These are phyloP conservation scores for Hydnomerulius pinastri DNA, from an alignment of 768 basidiomycete species.

Conservation along the genomic window DNA sequence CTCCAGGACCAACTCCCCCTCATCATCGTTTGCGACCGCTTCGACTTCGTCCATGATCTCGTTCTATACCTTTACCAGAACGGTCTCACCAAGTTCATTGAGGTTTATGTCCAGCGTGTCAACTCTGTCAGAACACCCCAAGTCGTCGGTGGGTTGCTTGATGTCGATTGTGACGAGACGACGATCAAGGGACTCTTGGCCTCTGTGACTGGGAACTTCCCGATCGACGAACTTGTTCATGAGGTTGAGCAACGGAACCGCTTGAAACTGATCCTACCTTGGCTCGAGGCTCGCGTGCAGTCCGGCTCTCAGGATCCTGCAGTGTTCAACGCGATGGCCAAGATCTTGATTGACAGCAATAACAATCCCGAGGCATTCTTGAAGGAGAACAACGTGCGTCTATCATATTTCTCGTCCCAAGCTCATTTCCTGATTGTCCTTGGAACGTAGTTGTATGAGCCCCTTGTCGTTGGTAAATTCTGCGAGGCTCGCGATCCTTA, in stretches of 20 bases:
- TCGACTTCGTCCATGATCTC: conserved; percentile 99
- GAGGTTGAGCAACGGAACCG: conserved; percentile 97
- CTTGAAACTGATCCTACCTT: conserved; percentile 94
- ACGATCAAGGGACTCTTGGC: conserved; percentile 94
- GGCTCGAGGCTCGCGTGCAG: conserved; percentile 92
- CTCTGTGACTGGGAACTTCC: conserved; percentile 95
- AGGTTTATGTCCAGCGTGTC: conserved; percentile 99
- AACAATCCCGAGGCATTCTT: conserved; percentile 97
- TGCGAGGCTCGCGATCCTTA: conserved; percentile 99
- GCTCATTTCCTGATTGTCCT: conserved; percentile 10
- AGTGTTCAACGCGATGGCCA: conserved; percentile 96
- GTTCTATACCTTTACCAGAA: conserved; percentile 99
- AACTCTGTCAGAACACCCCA: conserved; percentile 97
- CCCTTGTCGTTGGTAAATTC: conserved; percentile 96
- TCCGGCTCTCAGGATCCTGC: conserved; percentile 93
- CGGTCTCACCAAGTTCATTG: conserved; percentile 94
- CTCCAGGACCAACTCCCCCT: conserved; percentile 95
- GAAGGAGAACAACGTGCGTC: conserved; percentile 94
- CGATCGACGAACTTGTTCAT: conserved; percentile 95
- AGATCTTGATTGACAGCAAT: conserved; percentile 99
- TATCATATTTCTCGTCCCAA: background rate
- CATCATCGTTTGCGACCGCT: conserved; percentile 99
- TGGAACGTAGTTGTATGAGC: conserved; percentile 82
- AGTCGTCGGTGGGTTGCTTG: conserved; percentile 93
- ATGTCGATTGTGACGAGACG: conserved; percentile 96